A percentile compares a stretch with the other conserved stretches of the same genome.
phyloP scores from a whole-genome alignment of 306 rosid species.

The Trifolium fragiferum region DNA sequence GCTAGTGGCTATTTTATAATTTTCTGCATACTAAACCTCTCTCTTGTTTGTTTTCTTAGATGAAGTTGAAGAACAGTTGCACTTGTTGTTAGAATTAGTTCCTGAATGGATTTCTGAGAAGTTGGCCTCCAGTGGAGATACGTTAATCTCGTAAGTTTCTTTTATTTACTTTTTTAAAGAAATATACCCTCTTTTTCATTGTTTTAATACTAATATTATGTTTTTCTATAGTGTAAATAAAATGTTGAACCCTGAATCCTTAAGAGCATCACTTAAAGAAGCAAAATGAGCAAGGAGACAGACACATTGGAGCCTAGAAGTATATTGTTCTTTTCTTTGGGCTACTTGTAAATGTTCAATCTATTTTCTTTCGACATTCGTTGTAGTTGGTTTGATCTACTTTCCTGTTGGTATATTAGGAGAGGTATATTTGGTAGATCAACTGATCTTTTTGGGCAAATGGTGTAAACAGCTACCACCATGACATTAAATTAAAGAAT shows the following conservation, averaged over 20 bases:
- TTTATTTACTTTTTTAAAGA: background rate
- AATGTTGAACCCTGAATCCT: constrained; percentile 44
- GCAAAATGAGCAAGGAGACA: constrained; percentile 50
- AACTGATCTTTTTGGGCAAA: background rate
- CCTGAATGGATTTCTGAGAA: constrained; percentile 92
- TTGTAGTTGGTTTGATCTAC: constrained; percentile 28
- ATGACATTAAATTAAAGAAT: background rate
- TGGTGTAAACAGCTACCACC: background rate
- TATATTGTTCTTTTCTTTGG: constrained; percentile 16
- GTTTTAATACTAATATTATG: constrained; percentile 10
- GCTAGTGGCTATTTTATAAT: background rate
- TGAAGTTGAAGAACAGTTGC: constrained; percentile 78
- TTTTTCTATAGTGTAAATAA: constrained; percentile 61
- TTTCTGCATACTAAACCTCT: constrained; percentile 31
- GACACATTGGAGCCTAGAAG: constrained; percentile 2
- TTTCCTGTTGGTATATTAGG: background rate
- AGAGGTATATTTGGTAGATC: constrained; percentile 16
- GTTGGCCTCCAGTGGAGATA: constrained; percentile 62
- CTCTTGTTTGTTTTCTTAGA: constrained; percentile 48
- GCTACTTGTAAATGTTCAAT: constrained; percentile 27
- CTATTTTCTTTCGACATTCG: background rate
- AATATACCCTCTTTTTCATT: background rate
- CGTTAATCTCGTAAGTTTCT: constrained; percentile 61
- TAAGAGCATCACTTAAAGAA: constrained; percentile 65
- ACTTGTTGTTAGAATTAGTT: constrained; percentile 65